Evolutionary conservation across 2,329 filamentous ascomycete genomes (phyloP).

Genomic region (Aspergillus ustus): DNA sequence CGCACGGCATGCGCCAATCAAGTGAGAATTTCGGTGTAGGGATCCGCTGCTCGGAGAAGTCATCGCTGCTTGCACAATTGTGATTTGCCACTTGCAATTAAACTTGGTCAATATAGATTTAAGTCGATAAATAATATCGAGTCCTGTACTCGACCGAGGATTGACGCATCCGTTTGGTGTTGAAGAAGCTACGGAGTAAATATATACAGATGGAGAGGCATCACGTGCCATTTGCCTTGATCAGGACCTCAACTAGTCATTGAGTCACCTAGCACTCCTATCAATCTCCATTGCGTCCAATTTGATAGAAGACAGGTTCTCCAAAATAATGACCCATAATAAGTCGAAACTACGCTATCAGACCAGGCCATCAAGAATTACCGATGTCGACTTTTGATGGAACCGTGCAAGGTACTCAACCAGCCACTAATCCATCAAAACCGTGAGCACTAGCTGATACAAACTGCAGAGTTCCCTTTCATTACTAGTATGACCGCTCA

Average conservation of each 20-base stretch:
- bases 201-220: not conserved
- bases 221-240: constrained; percentile 11
- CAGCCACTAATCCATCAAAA: not conserved
- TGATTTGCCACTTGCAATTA: constrained; percentile 11
- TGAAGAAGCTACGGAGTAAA: not conserved
- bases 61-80: not conserved
- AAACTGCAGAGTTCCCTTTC: constrained; percentile 70
- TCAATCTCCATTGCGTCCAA: not conserved
- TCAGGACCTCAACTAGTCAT: not conserved
- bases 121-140: not conserved
- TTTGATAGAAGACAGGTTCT: not conserved
- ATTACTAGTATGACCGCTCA: constrained; percentile 63
- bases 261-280: not conserved
- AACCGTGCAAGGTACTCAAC: constrained; percentile 54
- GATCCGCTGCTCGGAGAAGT: not conserved
- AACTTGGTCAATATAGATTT: constrained; percentile 3
- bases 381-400: constrained; percentile 80
- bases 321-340: not conserved
- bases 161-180: not conserved
- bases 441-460: not conserved
- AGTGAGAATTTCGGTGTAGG: not conserved
- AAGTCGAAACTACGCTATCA: not conserved
- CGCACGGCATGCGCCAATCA: constrained; percentile 15
- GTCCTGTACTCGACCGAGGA: not conserved
- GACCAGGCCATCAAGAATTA: not conserved